A percentile compares a stretch with the other conserved stretches of the same genome.
phyloP scores from a whole-genome alignment of 352 stramenopile species.

The Hyaloperonospora arabidopsidis region DNA sequence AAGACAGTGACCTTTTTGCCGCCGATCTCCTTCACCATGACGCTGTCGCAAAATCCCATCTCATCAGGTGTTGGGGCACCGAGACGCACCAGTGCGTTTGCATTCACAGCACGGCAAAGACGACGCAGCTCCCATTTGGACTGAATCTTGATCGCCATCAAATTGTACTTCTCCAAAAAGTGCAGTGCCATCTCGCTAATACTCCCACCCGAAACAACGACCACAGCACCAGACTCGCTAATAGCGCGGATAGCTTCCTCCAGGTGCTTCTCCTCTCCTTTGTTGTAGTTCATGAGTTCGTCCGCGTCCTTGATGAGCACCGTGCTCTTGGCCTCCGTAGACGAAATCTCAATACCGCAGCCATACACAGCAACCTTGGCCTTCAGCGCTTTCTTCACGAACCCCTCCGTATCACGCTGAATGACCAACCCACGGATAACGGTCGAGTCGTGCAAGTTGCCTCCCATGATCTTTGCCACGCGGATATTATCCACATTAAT shows the following conservation, averaged over 20 bases:
- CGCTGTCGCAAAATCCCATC: conserved; percentile 93
- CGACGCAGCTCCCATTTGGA: conserved; percentile 99
- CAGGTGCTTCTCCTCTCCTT: conserved; percentile 96
- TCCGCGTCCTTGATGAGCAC: conserved; percentile 99
- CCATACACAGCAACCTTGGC: conserved; percentile 97
- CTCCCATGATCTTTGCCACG: conserved; percentile 96
- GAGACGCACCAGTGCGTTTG: conserved; percentile 95
- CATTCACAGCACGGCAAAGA: conserved; percentile 94
- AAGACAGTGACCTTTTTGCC: conserved; percentile 95
- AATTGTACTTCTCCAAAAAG: conserved; percentile 97
- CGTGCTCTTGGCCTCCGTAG: conserved; percentile 98
- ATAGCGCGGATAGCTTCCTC: conserved; percentile 97
- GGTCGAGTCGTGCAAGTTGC: conserved; percentile 90
- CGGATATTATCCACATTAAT: conserved; percentile 98
- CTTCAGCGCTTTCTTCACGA: conserved; percentile 85
- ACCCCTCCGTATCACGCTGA: conserved; percentile 89
- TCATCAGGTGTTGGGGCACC: conserved; percentile 96
- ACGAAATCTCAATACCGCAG: conserved; percentile 94
- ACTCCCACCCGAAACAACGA: conserved; percentile 94
- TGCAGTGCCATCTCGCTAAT: conserved; percentile 99
- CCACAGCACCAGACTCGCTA: conserved; percentile 91
- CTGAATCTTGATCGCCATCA: conserved; percentile 95
- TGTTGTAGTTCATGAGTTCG: conserved; percentile 99
- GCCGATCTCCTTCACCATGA: conserved; percentile 93
- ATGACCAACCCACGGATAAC: conserved; percentile 98